These are phyloP conservation scores for Wallacemonas sp. DNA, from an alignment of 208 protist genomes.

Conservation along the genomic window DNA sequence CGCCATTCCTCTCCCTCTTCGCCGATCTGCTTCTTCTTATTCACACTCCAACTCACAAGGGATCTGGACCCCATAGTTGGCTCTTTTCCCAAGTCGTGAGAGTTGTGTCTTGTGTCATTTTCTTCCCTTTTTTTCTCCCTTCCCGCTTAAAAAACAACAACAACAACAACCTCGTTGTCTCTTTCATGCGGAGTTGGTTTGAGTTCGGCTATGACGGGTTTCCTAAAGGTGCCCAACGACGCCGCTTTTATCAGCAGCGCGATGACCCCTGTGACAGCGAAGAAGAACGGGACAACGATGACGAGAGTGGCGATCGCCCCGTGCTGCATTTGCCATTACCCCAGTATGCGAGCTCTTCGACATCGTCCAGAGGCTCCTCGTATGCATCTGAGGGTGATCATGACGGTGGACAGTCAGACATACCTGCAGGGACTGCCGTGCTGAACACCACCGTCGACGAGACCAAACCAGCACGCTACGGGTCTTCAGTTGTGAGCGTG, in stretches of 20 bases:
- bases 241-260: conserved; percentile 83
- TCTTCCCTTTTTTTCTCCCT: too few relatives aligned
- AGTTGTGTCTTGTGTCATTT: too few relatives aligned
- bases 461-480: conserved; percentile 34
- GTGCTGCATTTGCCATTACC: conserved; percentile 26
- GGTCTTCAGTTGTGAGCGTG: conserved; percentile 35
- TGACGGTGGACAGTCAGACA: conserved; percentile 3
- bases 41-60: too few relatives aligned
- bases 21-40: too few relatives aligned
- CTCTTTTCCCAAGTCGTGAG: too few relatives aligned
- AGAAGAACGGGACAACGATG: conserved; percentile 75
- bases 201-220: conserved; percentile 85
- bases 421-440: conserved; percentile 8
- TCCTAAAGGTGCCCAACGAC: conserved; percentile 65
- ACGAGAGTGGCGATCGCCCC: conserved; percentile 62
- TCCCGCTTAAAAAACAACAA: too few relatives aligned
- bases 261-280: conserved; percentile 86
- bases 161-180: too few relatives aligned
- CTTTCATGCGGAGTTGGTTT: conserved; percentile 75
- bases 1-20: too few relatives aligned
- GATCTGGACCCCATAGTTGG: too few relatives aligned
- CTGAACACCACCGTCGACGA: conserved; percentile 37
- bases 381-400: not conserved
- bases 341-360: conserved; percentile 15
- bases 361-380: conserved; percentile 13